These are phyloP conservation scores for Cadophora sp. DNA, from an alignment of 2,329 filamentous ascomycete genomes.

Conservation along the genomic window DNA sequence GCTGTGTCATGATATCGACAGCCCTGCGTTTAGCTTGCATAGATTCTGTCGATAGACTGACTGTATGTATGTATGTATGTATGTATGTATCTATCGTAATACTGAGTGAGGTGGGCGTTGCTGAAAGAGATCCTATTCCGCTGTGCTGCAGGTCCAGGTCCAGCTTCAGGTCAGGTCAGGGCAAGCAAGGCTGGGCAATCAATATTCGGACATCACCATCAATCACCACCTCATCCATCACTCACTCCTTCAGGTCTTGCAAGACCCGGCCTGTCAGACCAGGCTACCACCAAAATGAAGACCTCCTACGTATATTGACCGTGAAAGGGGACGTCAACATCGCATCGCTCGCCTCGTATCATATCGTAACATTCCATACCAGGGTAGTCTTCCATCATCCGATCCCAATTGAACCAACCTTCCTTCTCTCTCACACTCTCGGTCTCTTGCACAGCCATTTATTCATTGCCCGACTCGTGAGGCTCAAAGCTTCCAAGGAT, in stretches of 20 bases:
- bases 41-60: no score
- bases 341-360: background rate
- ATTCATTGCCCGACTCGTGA: constrained; percentile 9
- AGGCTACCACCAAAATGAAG: constrained; percentile 8
- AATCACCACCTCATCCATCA: background rate
- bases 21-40: background rate
- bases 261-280: background rate
- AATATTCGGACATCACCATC: no score
- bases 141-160: constrained; percentile 4
- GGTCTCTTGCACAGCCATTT: background rate
- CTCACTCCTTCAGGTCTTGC: background rate
- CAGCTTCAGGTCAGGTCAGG: constrained; percentile 22
- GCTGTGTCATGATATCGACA: constrained; percentile 9
- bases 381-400: background rate
- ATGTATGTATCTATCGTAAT: background rate
- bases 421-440: background rate
- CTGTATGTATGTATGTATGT: background rate
- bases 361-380: background rate
- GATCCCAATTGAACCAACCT: background rate
- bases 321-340: constrained; percentile 6
- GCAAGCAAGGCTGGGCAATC: no score
- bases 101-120: constrained; percentile 2
- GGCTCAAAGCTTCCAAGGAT: background rate
- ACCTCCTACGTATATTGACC: constrained; percentile 6
- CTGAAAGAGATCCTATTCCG: constrained; percentile 18